Evolutionary conservation across 129 eudicot genomes (phyloP), one percentile per base, ranked within the genome.

Genomic region (Ambrosia trifida): DNA sequence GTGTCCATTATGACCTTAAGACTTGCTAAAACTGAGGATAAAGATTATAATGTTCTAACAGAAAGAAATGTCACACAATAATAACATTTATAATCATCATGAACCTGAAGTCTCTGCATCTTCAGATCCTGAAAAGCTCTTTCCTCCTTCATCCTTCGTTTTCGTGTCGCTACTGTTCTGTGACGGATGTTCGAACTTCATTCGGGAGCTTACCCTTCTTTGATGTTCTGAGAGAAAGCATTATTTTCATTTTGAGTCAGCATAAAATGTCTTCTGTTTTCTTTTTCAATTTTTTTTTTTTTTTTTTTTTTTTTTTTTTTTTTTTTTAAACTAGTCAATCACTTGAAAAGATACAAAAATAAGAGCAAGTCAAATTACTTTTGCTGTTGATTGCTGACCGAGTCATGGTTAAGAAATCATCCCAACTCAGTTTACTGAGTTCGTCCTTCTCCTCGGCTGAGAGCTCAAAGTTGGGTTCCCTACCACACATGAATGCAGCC

Each of bases 401-500:
- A n/a, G 98, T 93, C 72, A 85, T 41, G 50, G 87, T 83, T 54
- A 93, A 69, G 68, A 89, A 89, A 12, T 89, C 98, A 5, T 93
- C 96, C 98, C 96, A 93, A 35, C 85, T 87, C 75, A 89, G 72
- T 80, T 89, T 78, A 51, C 86, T 69, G 18, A 93, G 95, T 74
- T 93, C 89, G 68, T 85, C 86, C 83, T 89, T 89, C 75, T 87
- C 96, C 74, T 78, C 95, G 73, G 73, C 86, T 0, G 96, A 72
- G 51, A 93, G 87, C 79, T 93, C 96, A 68, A 83, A 87, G 81
- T 93, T 93, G 9, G 98, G 92, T 67, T 89, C 96, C 78, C 96
- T 85, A 64, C 98, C 96, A 58, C 98, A 87, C 95, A 87, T 89
- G 77, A 87, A 89, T 52, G 98, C 98, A 10, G 96, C 96, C 85